These are phyloP conservation scores for Pilasporangium apinafurcum DNA, from an alignment of 352 stramenopile genomes.

Conservation along the genomic window DNA sequence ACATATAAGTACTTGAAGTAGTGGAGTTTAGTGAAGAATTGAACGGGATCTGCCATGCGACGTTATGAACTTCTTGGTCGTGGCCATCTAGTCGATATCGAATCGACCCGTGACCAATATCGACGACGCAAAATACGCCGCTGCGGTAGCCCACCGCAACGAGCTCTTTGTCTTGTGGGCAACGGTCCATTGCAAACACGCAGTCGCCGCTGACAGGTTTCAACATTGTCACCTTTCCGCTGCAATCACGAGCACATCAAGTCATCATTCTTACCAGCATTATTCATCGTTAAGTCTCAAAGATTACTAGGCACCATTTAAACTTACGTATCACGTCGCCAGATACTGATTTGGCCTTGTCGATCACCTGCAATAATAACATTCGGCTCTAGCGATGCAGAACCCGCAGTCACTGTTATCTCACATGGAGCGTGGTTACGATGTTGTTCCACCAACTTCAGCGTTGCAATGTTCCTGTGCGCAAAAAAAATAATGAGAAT, in stretches of 20 bases:
- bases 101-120: slow-evolving; percentile 21
- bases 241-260: slow-evolving; percentile 7
- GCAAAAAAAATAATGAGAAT: background rate
- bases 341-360: slow-evolving; percentile 47
- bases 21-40: background rate
- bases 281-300: too few species aligned
- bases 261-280: too few species aligned
- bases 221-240: slow-evolving; percentile 32
- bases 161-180: slow-evolving; percentile 38
- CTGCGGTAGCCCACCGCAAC: slow-evolving; percentile 70
- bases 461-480: slow-evolving; percentile 38
- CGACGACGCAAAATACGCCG: slow-evolving; percentile 53
- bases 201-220: slow-evolving; percentile 42
- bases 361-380: slow-evolving; percentile 58
- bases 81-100: slow-evolving; percentile 47
- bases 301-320: too few species aligned
- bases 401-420: slow-evolving; percentile 36
- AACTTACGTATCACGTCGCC: slow-evolving; percentile 51
- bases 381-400: slow-evolving; percentile 16
- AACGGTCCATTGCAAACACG: slow-evolving; percentile 47
- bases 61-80: slow-evolving; percentile 64
- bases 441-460: slow-evolving; percentile 53
- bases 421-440: slow-evolving; percentile 55
- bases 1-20: slow-evolving; percentile 4
- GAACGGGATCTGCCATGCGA: slow-evolving; percentile 24